phyloP scores from a whole-genome alignment of 2,329 filamentous ascomycete species.

The Cordyceps javanica region DNA sequence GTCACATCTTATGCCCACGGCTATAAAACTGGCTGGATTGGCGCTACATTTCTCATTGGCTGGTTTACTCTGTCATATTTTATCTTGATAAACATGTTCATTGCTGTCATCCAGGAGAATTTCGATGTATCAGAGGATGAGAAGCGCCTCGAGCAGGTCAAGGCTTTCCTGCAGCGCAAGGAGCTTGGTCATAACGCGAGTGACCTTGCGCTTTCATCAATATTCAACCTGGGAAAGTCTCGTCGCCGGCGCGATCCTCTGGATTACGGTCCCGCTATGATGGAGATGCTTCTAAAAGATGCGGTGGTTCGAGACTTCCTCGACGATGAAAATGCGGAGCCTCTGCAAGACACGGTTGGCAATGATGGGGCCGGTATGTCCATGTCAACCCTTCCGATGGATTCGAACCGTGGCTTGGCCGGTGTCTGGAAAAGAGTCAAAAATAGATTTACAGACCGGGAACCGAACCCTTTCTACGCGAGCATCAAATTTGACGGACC shows the following conservation, averaged over 20 bases:
- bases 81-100: conserved; percentile 99
- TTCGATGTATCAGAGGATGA: conserved; percentile 98
- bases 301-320: conserved; percentile 92
- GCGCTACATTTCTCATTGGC: conserved; percentile 80
- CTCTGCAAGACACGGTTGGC: conserved; percentile 24
- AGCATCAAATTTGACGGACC: conserved; percentile 61
- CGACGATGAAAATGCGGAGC: conserved; percentile 52
- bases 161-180: conserved; percentile 86
- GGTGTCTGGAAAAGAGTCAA: conserved; percentile 56
- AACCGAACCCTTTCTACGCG: conserved; percentile 94
- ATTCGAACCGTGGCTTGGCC: conserved; percentile 37
- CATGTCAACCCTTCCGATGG: neutral
- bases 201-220: conserved; percentile 70
- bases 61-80: conserved; percentile 97
- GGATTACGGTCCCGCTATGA: conserved; percentile 84
- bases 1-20: conserved; percentile 63
- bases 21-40: conserved; percentile 81
- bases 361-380: neutral
- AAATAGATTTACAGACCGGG: conserved; percentile 52
- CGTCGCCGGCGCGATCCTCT: conserved; percentile 69
- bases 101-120: conserved; percentile 99
- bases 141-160: conserved; percentile 93
- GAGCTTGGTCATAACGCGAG: conserved; percentile 68
- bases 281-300: conserved; percentile 96
- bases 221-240: conserved; percentile 58